A percentile compares a stretch with the other conserved stretches of the same genome.
These are phyloP conservation scores for Cutaneotrichosporon mucoides DNA, from an alignment of 1,284 basidiomycete genomes.

Conservation along the genomic window DNA sequence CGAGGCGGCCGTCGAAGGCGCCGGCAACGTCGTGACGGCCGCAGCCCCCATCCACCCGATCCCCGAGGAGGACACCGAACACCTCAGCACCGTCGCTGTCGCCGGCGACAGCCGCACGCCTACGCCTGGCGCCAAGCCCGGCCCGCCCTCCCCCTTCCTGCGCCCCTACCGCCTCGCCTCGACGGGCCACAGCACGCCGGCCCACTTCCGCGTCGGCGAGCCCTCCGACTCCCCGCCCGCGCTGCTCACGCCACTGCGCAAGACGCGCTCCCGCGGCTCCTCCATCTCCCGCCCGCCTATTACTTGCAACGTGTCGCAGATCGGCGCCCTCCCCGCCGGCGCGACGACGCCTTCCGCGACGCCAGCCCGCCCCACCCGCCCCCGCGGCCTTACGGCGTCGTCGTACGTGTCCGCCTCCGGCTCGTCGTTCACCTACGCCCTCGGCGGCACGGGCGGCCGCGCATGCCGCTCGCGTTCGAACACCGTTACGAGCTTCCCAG, in stretches of 20 bases:
- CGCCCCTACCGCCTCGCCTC: conserved; percentile 5
- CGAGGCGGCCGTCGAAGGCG: conserved; percentile 3
- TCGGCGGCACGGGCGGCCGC: conserved; percentile 47
- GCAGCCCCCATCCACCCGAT: not conserved
- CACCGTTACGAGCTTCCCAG: conserved; percentile 5
- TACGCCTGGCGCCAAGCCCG: not conserved
- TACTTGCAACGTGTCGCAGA: conserved; percentile 33
- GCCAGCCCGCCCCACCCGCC: conserved; percentile 3
- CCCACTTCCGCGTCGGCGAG: not conserved
- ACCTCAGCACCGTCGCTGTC: not conserved
- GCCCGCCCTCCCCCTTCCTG: conserved; percentile 1
- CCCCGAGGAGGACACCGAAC: conserved; percentile 1
- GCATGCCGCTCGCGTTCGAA: conserved; percentile 29
- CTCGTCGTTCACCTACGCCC: conserved; percentile 35
- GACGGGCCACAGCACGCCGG: conserved; percentile 1
- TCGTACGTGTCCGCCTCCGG: conserved; percentile 15
- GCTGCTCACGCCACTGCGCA: not conserved
- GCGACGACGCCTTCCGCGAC: not conserved
- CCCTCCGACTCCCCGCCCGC: not conserved
- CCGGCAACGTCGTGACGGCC: conserved; percentile 17
- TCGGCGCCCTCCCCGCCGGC: conserved; percentile 5
- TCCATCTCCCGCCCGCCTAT: conserved; percentile 32
- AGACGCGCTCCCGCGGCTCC: conserved; percentile 5
- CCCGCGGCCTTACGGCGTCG: conserved; percentile 24
- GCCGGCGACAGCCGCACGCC: not conserved